Conservation (phyloP, 1,284 basidiomycete genomes). For the Ceratorhiza oryzae-sativae region DNA sequence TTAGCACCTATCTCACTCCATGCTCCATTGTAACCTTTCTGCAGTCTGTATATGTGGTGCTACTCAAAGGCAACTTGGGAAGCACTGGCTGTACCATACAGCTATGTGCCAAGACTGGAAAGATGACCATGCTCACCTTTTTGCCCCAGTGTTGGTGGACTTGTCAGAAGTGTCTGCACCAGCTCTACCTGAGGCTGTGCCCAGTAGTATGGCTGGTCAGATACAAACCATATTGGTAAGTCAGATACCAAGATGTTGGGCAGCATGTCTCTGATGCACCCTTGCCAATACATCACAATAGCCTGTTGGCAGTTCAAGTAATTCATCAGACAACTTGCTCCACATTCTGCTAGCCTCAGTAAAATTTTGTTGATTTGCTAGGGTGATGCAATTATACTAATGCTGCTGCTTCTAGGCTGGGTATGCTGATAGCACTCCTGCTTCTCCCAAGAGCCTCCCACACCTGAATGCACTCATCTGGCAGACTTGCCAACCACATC, state of each 20-base stretch:
- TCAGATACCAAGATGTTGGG: neutral
- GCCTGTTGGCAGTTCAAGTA: too few relatives aligned
- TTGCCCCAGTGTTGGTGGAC: neutral
- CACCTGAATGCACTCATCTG: too few relatives aligned
- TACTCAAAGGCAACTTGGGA: neutral
- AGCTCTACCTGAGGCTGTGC: neutral
- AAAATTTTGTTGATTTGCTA: too few relatives aligned
- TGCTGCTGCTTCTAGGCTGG: too few relatives aligned
- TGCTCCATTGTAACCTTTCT: neutral
- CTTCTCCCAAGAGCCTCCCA: too few relatives aligned
- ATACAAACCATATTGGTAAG: neutral
- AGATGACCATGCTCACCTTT: neutral
- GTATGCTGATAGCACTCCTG: too few relatives aligned
- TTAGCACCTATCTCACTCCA: neutral
- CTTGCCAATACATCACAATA: too few relatives aligned
- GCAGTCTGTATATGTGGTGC: neutral
- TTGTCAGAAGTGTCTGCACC: neutral
- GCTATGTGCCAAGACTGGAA: neutral
- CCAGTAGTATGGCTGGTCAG: neutral
- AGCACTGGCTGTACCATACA: neutral
- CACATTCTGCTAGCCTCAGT: too few relatives aligned
- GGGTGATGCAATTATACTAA: too few relatives aligned
- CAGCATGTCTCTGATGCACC: too few relatives aligned
- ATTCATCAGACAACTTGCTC: too few relatives aligned
- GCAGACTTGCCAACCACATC: too few relatives aligned